These are phyloP conservation scores for Diaporthe helianthi DNA, from an alignment of 2,329 filamentous ascomycete species.

Conservation along the genomic window DNA sequence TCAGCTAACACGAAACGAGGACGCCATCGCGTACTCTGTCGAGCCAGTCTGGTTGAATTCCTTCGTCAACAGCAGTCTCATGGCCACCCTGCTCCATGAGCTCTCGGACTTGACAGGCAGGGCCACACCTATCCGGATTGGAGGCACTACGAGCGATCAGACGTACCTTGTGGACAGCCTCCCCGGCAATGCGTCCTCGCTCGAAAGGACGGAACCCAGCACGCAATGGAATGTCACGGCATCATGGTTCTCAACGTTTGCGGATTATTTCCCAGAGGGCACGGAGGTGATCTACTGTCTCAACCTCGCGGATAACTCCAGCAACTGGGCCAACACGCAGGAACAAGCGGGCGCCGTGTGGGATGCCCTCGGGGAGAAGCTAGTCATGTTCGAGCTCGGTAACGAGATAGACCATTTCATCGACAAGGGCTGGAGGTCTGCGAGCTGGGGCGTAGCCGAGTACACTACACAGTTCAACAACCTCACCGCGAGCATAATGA, in stretches of 20 bases:
- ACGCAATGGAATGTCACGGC: constrained; percentile 44
- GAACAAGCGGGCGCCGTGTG: constrained; percentile 42
- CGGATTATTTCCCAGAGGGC: constrained; percentile 42
- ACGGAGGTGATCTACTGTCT: constrained; percentile 45
- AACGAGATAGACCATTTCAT: constrained; percentile 49
- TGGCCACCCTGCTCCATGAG: constrained; percentile 39
- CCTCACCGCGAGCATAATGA: constrained; percentile 42
- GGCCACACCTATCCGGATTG: constrained; percentile 44
- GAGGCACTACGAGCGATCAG: constrained; percentile 46
- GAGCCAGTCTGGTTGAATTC: constrained; percentile 45
- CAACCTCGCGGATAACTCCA: constrained; percentile 43
- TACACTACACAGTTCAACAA: constrained; percentile 45
- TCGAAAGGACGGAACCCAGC: constrained; percentile 38
- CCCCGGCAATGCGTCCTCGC: constrained; percentile 40
- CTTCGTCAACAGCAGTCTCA: constrained; percentile 41
- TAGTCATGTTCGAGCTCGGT: constrained; percentile 45
- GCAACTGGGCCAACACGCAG: constrained; percentile 32
- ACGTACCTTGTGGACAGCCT: constrained; percentile 42
- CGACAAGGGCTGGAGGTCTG: constrained; percentile 44
- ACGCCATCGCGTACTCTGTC: constrained; percentile 45
- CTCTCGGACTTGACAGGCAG: constrained; percentile 43
- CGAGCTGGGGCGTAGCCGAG: constrained; percentile 41
- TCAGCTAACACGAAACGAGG: constrained; percentile 24
- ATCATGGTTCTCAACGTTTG: constrained; percentile 43
- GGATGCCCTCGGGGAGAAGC: constrained; percentile 40